These are phyloP conservation scores for Hericium rajendrae DNA, from an alignment of 768 basidiomycete species.

Conservation along the genomic window DNA sequence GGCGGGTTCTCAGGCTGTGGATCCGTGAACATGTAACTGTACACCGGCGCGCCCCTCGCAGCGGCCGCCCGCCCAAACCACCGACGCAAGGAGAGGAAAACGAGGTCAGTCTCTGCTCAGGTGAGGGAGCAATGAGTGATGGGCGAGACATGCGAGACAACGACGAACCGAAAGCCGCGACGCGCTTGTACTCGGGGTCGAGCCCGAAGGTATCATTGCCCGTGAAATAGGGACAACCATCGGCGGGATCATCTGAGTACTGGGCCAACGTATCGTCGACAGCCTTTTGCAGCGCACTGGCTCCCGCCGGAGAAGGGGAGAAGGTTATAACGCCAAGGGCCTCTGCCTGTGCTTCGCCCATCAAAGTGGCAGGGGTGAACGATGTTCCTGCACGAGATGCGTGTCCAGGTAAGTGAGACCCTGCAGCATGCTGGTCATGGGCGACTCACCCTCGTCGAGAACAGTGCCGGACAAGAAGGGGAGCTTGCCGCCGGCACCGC, in stretches of 20 bases:
- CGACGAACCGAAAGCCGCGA: slow-evolving; percentile 20
- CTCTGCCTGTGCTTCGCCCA: no score
- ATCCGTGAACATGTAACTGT: slow-evolving; percentile 35
- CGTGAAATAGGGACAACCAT: slow-evolving; percentile 38
- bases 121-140: not conserved
- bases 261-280: slow-evolving; percentile 23
- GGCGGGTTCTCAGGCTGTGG: slow-evolving; percentile 15
- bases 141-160: not conserved
- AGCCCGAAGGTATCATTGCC: slow-evolving; percentile 36
- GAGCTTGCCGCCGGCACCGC: slow-evolving; percentile 26
- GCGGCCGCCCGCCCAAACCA: slow-evolving; percentile 31
- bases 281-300: not conserved
- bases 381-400: slow-evolving; percentile 22
- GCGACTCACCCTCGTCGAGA: slow-evolving; percentile 34
- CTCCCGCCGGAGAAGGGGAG: no score
- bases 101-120: slow-evolving; percentile 27
- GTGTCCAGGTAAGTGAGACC: no score
- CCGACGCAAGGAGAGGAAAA: slow-evolving; percentile 30
- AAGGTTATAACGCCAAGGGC: no score
- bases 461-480: slow-evolving; percentile 38
- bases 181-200: slow-evolving; percentile 28
- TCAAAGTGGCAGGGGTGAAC: slow-evolving; percentile 20
- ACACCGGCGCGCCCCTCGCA: slow-evolving; percentile 27
- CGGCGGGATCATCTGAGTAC: slow-evolving; percentile 33
- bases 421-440: not conserved